Percentiles rank a stretch among this genome's conserved stretches.
Conservation (phyloP, 371 early-diverging fungal species). For the Mortierella sp. region DNA sequence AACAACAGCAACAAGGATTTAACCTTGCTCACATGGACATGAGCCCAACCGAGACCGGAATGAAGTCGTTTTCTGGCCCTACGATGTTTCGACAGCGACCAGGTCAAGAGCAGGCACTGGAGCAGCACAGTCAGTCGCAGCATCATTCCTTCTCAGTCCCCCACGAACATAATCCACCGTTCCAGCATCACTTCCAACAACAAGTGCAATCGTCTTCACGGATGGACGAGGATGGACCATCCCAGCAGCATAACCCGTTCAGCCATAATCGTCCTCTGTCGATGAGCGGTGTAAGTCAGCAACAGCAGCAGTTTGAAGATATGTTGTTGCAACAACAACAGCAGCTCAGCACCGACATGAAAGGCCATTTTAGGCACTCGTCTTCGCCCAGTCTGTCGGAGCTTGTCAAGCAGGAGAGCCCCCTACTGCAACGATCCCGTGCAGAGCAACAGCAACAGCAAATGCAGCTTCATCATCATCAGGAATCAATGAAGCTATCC, state of each 20-base stretch:
- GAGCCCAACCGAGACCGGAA: constrained; percentile 10
- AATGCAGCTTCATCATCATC: constrained; percentile 30
- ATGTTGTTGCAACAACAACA: constrained; percentile 42
- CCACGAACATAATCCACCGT: constrained; percentile 11
- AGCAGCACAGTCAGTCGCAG: constrained; percentile 19
- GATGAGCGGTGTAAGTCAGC: constrained; percentile 18
- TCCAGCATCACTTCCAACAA: constrained; percentile 13
- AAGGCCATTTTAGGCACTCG: constrained; percentile 41
- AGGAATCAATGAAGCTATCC: constrained; percentile 18
- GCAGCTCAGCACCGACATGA: constrained; percentile 23
- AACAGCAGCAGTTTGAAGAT: constrained; percentile 44
- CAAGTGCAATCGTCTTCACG: constrained; percentile 13
- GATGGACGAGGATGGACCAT: constrained; percentile 33
- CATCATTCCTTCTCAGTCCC: constrained; percentile 17
- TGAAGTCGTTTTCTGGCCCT: constrained; percentile 9
- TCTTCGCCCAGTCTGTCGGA: constrained; percentile 42
- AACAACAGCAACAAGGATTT: constrained; percentile 33
- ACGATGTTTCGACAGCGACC: constrained; percentile 13
- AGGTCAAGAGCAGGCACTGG: constrained; percentile 15
- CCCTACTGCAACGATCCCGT: constrained; percentile 8
- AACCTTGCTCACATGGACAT: constrained; percentile 36
- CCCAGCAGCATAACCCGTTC: constrained; percentile 44
- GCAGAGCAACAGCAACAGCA: constrained; percentile 39
- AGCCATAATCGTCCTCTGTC: constrained; percentile 29
- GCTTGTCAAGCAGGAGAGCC: constrained; percentile 31